phyloP scores from a whole-genome alignment of 352 stramenopile species.

The Globisporangium heterothallicum region DNA sequence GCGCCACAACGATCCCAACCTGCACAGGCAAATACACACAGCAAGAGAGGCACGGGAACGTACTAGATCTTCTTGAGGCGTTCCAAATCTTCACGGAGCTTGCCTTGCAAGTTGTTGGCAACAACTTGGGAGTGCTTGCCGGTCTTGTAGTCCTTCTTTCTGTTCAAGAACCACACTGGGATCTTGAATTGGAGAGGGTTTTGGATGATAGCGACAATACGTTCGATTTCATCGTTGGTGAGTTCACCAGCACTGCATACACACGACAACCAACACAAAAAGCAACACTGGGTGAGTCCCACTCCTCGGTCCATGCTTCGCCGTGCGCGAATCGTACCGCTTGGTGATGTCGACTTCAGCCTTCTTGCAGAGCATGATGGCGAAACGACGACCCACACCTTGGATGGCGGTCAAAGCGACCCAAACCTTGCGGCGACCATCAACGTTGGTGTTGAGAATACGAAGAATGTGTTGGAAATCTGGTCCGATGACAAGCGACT shows the following conservation, averaged over 20 bases:
- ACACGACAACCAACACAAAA: too few species aligned
- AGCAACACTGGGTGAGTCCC: too few species aligned
- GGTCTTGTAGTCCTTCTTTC: constrained; percentile 99
- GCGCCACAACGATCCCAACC: background rate
- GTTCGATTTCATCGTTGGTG: constrained; percentile 99
- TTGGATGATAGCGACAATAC: constrained; percentile 98
- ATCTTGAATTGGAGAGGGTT: constrained; percentile 99
- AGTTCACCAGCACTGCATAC: constrained; percentile 93
- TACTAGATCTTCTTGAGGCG: constrained; percentile 99
- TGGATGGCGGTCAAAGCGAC: constrained; percentile 81
- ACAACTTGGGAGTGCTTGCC: constrained; percentile 99
- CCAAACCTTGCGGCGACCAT: constrained; percentile 95
- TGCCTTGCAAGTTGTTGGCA: constrained; percentile 97
- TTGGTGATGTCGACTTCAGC: constrained; percentile 99
- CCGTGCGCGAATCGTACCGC: constrained; percentile 67
- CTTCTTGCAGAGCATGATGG: constrained; percentile 99
- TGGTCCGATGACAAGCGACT: constrained; percentile 89
- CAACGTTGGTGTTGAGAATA: constrained; percentile 99
- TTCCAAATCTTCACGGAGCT: constrained; percentile 99
- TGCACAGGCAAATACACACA: background rate
- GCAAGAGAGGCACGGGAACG: background rate
- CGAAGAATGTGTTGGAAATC: constrained; percentile 99
- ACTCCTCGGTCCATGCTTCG: too few species aligned
- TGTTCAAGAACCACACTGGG: constrained; percentile 99
- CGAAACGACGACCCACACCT: constrained; percentile 83